Percentiles rank a stretch among this genome's conserved stretches.
These are phyloP conservation scores for Triglochin maritima DNA, from an alignment of 106 monocot species.

Conservation along the genomic window DNA sequence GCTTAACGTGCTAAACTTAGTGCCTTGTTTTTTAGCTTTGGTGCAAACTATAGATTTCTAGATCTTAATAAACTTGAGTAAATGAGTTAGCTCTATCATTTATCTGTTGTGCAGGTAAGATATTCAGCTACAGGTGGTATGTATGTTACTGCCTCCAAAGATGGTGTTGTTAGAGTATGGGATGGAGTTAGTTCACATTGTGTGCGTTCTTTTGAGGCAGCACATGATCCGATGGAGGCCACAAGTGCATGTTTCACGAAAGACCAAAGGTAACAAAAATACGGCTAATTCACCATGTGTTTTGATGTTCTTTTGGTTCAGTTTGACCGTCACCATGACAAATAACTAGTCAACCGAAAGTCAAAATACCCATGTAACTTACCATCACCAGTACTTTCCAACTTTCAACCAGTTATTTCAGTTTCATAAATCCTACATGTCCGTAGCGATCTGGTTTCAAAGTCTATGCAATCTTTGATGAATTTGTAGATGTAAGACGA, in stretches of 20 bases:
- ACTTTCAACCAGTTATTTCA: no score
- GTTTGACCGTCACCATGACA: no score
- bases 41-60: no score
- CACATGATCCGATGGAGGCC: slow-evolving; percentile 66
- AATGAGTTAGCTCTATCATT: not conserved
- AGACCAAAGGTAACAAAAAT: slow-evolving; percentile 52
- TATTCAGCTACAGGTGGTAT: slow-evolving; percentile 59
- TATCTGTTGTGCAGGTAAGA: slow-evolving; percentile 31
- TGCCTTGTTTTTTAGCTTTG: not conserved
- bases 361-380: no score
- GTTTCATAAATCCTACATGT: no score
- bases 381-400: no score
- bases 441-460: no score
- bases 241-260: slow-evolving; percentile 86
- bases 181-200: slow-evolving; percentile 75
- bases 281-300: not conserved
- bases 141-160: slow-evolving; percentile 93
- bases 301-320: not conserved
- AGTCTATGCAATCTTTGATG: not conserved
- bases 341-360: no score
- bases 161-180: slow-evolving; percentile 73
- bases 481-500: not conserved
- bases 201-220: slow-evolving; percentile 54
- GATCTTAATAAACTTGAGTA: no score
- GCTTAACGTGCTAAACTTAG: not conserved